A percentile compares a stretch with the other conserved stretches of the same genome.
Conservation (phyloP, 1,284 basidiomycete genomes). For the Ceratobasidium sp. region DNA sequence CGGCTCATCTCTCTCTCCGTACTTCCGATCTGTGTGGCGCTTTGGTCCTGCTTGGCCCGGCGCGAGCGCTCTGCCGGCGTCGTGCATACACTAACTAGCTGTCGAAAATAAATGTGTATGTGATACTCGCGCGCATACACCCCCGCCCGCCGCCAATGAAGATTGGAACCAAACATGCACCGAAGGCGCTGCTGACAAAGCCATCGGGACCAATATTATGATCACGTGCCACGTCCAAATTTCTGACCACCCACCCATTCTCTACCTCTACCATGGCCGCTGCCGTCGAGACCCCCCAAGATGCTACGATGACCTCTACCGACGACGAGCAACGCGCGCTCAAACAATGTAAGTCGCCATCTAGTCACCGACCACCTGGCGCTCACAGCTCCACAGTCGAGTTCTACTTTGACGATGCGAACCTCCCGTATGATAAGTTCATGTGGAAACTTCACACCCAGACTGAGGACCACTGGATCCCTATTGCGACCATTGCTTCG, state of each 20-base stretch:
- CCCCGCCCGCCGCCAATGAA: not conserved
- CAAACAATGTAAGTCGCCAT: slow-evolving; percentile 14
- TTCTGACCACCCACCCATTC: slow-evolving; percentile 7
- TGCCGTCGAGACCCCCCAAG: slow-evolving; percentile 18
- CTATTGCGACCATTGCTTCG: slow-evolving; percentile 84
- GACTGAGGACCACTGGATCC: slow-evolving; percentile 87
- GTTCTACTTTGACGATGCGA: slow-evolving; percentile 97
- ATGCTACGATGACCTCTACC: not conserved
- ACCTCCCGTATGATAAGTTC: slow-evolving; percentile 97
- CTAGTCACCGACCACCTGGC: not conserved
- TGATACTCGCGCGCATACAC: slow-evolving; percentile 14
- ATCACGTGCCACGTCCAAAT: slow-evolving; percentile 30
- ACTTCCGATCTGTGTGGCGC: slow-evolving; percentile 36
- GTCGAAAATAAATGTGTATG: too few relatives aligned
- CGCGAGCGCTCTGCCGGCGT: too few relatives aligned
- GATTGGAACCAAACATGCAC: slow-evolving; percentile 5
- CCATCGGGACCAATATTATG: slow-evolving; percentile 23
- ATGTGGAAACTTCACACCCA: slow-evolving; percentile 87
- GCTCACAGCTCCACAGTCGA: slow-evolving; percentile 68
- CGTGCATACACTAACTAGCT: too few relatives aligned
- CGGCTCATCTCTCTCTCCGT: slow-evolving; percentile 22
- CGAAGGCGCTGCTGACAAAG: slow-evolving; percentile 29
- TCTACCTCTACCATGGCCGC: slow-evolving; percentile 9
- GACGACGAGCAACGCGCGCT: slow-evolving; percentile 30
- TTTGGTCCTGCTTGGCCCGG: slow-evolving; percentile 17